Percentiles rank a stretch among this genome's conserved stretches.
These are phyloP conservation scores for Eucommia ulmoides DNA, from an alignment of 257 asterid genomes.

Conservation along the genomic window DNA sequence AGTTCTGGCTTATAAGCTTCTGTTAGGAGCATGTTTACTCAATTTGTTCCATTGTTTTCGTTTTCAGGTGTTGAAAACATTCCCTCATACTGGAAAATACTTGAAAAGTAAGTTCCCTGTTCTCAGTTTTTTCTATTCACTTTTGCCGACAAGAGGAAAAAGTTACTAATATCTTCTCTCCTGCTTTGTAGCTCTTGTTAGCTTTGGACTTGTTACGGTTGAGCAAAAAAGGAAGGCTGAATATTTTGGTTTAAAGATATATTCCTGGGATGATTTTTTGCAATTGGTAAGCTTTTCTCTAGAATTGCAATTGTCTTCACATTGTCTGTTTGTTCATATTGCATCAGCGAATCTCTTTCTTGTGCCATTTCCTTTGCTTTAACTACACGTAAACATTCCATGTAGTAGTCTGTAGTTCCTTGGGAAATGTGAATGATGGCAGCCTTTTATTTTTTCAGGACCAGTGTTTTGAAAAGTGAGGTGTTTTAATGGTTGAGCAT, in stretches of 20 bases:
- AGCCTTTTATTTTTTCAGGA: too few species aligned
- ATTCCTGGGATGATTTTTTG: constrained; percentile 75
- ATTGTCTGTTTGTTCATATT: background rate
- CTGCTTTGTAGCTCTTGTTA: constrained; percentile 42
- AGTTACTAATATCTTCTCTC: constrained; percentile 2
- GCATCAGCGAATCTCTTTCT: too few species aligned
- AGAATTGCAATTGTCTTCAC: background rate
- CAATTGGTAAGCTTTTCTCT: constrained; percentile 39
- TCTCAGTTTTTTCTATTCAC: background rate
- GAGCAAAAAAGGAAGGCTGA: constrained; percentile 43
- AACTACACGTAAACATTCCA: background rate
- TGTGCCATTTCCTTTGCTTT: background rate
- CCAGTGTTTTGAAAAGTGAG: too few species aligned
- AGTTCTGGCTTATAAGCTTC: background rate
- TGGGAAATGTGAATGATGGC: background rate
- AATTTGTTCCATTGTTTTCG: background rate
- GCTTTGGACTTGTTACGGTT: constrained; percentile 47
- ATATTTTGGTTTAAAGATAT: constrained; percentile 33
- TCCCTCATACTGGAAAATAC: constrained; percentile 43
- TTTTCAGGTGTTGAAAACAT: constrained; percentile 53
- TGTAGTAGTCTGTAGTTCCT: background rate
- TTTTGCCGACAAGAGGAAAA: background rate
- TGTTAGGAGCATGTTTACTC: background rate
- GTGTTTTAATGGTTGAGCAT: too few species aligned
- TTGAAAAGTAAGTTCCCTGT: constrained; percentile 42